Percentiles rank a stretch among this genome's conserved stretches.
Conservation (phyloP, 441 rosid species). For the Arabidopsis lyrata region DNA sequence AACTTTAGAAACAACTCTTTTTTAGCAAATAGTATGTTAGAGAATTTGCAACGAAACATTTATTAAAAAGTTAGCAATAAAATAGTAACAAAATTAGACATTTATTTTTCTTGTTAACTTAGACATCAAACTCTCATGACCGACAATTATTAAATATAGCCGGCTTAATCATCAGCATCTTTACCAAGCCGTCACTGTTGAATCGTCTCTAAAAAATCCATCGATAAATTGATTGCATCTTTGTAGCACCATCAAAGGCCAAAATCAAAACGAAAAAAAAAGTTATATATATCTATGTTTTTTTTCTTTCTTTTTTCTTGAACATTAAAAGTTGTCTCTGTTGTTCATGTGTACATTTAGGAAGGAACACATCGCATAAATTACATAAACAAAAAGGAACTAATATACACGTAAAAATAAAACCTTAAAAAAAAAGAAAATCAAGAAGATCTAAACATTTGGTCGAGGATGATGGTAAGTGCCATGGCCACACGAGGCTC, state of each 20-base stretch:
- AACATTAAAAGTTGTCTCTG: neutral
- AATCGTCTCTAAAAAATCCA: neutral
- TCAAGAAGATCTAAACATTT: conserved; percentile 79
- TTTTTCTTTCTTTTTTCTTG: neutral
- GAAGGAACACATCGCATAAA: conserved; percentile 23
- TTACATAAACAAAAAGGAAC: conserved; percentile 27
- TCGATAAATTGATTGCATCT: neutral
- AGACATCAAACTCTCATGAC: neutral
- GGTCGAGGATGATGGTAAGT: conserved; percentile 81
- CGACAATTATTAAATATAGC: conserved; percentile 5
- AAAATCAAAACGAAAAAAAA: conserved; percentile 15
- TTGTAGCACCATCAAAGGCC: neutral
- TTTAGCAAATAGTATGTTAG: neutral
- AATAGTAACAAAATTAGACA: neutral
- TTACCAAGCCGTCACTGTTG: conserved; percentile 11
- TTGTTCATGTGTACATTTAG: conserved; percentile 30
- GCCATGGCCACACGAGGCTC: conserved; percentile 78
- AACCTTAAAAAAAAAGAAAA: conserved; percentile 10
- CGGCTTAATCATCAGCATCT: neutral
- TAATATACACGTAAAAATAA: conserved; percentile 4
- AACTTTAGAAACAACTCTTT: neutral
- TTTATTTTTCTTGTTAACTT: conserved; percentile 3
- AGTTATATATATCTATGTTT: neutral
- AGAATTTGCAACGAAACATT: neutral
- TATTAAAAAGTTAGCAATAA: no score